Percentiles rank a stretch among this genome's conserved stretches.
phyloP scores from a whole-genome alignment of 2,329 filamentous ascomycete genomes.

The Trichophyton benhamiae region DNA sequence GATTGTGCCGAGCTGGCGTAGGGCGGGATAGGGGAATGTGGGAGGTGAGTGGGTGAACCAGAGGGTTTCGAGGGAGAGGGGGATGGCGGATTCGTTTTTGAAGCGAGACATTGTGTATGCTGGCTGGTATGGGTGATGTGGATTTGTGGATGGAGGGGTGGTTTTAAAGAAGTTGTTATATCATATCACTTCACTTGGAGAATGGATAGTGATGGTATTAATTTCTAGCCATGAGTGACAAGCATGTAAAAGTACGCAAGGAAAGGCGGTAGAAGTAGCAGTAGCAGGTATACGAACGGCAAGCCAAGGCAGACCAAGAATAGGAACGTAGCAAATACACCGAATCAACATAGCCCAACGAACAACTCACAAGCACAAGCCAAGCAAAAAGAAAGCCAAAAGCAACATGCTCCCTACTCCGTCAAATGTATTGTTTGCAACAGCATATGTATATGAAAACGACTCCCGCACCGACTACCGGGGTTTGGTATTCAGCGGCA shows the following conservation, averaged over 20 bases:
- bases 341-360: background rate
- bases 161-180: no score
- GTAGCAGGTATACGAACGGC: no score
- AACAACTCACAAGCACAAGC: background rate
- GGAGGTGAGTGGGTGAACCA: constrained; percentile 22
- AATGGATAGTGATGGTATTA: no score
- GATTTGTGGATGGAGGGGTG: no score
- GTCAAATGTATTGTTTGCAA: background rate
- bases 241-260: background rate
- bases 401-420: constrained; percentile 2
- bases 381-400: background rate
- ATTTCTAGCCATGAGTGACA: background rate
- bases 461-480: constrained; percentile 17
- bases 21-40: constrained; percentile 15
- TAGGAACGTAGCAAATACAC: no score
- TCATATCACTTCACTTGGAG: no score
- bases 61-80: constrained; percentile 21
- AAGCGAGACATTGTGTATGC: background rate
- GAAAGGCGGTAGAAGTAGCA: background rate
- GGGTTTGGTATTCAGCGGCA: constrained; percentile 48
- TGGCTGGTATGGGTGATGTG: background rate
- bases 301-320: background rate
- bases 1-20: constrained; percentile 9
- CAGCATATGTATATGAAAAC: background rate
- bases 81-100: constrained; percentile 9